phyloP scores from a whole-genome alignment of 2,329 filamentous ascomycete genomes.

The Fusarium sp. region DNA sequence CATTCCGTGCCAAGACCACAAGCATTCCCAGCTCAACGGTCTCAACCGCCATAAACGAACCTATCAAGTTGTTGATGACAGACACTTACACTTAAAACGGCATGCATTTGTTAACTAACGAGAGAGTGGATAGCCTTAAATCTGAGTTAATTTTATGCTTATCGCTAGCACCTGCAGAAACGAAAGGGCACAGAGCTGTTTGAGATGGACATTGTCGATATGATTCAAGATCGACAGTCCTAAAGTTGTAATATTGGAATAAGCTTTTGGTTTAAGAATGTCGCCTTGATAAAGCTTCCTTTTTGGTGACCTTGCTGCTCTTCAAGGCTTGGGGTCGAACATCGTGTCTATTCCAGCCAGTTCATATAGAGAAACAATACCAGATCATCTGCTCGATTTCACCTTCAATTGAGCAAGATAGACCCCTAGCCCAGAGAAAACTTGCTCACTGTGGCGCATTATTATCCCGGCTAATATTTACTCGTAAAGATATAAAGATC shows the following conservation, averaged over 20 bases:
- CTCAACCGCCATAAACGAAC: neutral
- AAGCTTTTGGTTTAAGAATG: neutral
- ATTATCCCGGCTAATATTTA: no score
- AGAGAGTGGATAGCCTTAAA: neutral
- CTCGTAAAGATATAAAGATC: neutral
- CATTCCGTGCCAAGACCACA: slow-evolving; percentile 11
- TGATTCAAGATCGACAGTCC: neutral
- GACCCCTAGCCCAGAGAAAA: neutral
- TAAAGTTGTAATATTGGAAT: no score
- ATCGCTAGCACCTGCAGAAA: neutral
- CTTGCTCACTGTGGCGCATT: slow-evolving; percentile 3
- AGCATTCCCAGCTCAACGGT: neutral
- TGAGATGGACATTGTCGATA: neutral
- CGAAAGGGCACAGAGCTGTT: neutral
- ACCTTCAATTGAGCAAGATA: neutral
- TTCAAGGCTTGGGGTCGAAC: neutral
- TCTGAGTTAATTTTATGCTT: slow-evolving; percentile 19
- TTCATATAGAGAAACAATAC: neutral
- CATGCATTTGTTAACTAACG: neutral
- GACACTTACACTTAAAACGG: neutral
- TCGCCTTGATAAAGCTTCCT: neutral
- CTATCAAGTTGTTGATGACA: neutral
- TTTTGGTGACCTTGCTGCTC: neutral
- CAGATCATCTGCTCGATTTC: neutral
- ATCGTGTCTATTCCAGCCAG: neutral